These are phyloP conservation scores for Ordospora colligata DNA, from an alignment of 371 early-diverging fungal genomes.

Conservation along the genomic window DNA sequence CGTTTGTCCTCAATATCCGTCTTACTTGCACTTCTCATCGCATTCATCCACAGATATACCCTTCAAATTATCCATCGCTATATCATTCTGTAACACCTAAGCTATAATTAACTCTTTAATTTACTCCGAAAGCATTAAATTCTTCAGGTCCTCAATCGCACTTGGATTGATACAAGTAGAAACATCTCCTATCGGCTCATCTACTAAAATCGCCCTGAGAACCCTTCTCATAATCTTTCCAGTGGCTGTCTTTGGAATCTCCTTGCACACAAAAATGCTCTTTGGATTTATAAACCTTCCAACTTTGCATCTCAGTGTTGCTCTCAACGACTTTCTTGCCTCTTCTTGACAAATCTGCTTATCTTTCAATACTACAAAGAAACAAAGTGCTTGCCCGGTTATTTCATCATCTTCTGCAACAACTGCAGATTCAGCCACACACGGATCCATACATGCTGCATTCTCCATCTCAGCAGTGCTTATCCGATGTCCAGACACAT, in stretches of 20 bases:
- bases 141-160: slow-evolving; percentile 20
- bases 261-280: slow-evolving; percentile 69
- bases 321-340: slow-evolving; percentile 65
- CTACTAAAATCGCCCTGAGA: slow-evolving; percentile 75
- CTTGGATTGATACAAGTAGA: slow-evolving; percentile 43
- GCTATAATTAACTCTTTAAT: not conserved
- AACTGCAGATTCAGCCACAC: slow-evolving; percentile 82
- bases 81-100: not conserved
- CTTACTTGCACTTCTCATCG: slow-evolving; percentile 31
- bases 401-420: slow-evolving; percentile 79
- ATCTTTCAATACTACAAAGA: slow-evolving; percentile 63
- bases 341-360: slow-evolving; percentile 16
- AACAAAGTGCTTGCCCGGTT: slow-evolving; percentile 68
- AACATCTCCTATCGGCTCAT: slow-evolving; percentile 64
- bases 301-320: slow-evolving; percentile 73
- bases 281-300: slow-evolving; percentile 72
- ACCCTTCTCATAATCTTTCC: slow-evolving; percentile 82
- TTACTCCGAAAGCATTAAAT: not conserved
- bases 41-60: not conserved
- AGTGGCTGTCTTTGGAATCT: slow-evolving; percentile 82
- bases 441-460: slow-evolving; percentile 67
- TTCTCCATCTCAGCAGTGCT: slow-evolving; percentile 87
- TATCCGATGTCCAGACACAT: slow-evolving; percentile 87
- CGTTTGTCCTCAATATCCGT: slow-evolving; percentile 38
- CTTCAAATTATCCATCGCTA: not conserved